These are phyloP conservation scores for Sistotremastrum suecicum DNA, from an alignment of 768 basidiomycete species.

Conservation along the genomic window DNA sequence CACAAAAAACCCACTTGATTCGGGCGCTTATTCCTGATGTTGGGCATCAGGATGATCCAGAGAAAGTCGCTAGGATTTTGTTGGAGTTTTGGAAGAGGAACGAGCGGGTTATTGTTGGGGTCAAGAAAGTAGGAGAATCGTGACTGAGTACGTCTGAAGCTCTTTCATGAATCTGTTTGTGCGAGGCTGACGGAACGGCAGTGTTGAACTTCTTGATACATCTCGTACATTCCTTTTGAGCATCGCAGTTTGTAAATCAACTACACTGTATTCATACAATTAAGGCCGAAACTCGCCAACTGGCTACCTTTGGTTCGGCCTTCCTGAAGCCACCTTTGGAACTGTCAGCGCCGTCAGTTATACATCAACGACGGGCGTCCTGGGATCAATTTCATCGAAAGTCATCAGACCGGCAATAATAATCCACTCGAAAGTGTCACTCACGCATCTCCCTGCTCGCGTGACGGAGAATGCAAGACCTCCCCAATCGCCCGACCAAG, in stretches of 20 bases:
- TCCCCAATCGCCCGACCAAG: no score
- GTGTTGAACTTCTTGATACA: not conserved
- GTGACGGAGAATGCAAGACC: no score
- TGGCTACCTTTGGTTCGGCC: no score
- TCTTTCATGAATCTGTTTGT: not conserved
- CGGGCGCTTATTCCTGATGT: conserved; percentile 1
- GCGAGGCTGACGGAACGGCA: not conserved
- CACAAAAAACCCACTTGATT: not conserved
- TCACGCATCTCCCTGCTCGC: no score
- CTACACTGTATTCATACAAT: no score
- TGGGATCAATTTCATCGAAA: no score
- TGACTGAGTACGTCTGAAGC: conserved; percentile 8
- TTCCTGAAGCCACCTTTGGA: no score
- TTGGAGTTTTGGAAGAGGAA: conserved; percentile 89
- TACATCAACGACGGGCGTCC: no score
- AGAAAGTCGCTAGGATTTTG: conserved; percentile 60
- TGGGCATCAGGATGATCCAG: conserved; percentile 68
- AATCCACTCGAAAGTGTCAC: no score
- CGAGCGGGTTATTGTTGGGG: conserved; percentile 48
- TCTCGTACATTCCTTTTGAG: not conserved
- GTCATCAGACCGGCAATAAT: no score
- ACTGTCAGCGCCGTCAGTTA: no score
- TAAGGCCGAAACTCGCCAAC: no score
- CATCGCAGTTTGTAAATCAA: not conserved
- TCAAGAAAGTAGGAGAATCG: conserved; percentile 44